phyloP scores from a whole-genome alignment of 2,329 filamentous ascomycete genomes.

The Penicillium hesseltinei region DNA sequence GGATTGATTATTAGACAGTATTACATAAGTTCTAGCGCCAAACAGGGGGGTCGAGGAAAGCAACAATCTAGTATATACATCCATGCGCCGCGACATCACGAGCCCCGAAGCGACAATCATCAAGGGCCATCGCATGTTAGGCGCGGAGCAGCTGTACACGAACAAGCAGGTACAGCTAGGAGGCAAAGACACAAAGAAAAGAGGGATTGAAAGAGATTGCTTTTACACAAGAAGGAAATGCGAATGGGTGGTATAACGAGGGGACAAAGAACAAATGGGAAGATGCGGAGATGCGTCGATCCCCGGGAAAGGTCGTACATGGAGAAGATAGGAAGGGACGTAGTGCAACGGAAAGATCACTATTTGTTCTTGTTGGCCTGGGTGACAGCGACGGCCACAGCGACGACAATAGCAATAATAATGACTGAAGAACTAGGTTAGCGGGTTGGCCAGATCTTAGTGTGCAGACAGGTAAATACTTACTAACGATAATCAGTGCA shows the following conservation, averaged over 20 bases:
- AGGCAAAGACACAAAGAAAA: conserved; percentile 17
- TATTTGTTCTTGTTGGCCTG: conserved; percentile 25
- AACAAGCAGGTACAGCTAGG: conserved; percentile 13
- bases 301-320: conserved; percentile 19
- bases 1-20: conserved; percentile 32
- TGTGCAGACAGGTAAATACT: conserved; percentile 36
- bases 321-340: not conserved
- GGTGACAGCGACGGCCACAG: conserved; percentile 50
- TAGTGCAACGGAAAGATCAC: conserved; percentile 1
- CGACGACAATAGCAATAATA: conserved; percentile 55
- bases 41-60: conserved; percentile 21
- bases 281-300: conserved; percentile 2
- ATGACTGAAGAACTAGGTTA: conserved; percentile 42
- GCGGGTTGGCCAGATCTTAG: not conserved
- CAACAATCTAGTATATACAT: conserved; percentile 27
- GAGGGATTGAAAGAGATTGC: conserved; percentile 18
- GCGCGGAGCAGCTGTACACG: conserved; percentile 20
- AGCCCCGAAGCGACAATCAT: conserved; percentile 16
- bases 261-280: conserved; percentile 14
- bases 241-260: conserved; percentile 28
- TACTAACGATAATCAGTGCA: conserved; percentile 72
- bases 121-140: conserved; percentile 9
- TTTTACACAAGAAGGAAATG: conserved; percentile 28
- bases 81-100: conserved; percentile 5
- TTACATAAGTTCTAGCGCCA: conserved; percentile 37